Conservation (phyloP, 345 rosid species). For the Eucalyptus pauciflora region DNA sequence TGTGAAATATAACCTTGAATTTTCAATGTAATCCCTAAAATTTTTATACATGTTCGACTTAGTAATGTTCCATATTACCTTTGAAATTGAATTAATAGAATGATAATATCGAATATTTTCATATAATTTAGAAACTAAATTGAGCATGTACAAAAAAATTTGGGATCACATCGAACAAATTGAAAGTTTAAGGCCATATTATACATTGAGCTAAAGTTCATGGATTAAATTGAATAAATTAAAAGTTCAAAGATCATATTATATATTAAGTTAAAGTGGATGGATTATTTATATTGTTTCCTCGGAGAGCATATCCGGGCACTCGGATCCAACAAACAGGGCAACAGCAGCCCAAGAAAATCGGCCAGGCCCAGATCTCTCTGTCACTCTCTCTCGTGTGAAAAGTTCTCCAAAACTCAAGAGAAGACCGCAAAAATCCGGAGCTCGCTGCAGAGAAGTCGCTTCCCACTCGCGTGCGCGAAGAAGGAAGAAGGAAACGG, state of each 20-base stretch:
- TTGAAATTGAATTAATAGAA: no score
- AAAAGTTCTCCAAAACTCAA: background rate
- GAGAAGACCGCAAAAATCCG: background rate
- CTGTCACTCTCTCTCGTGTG: background rate
- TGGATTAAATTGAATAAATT: no score
- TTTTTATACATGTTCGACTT: no score
- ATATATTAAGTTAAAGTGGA: background rate
- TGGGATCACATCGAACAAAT: no score
- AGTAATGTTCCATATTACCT: accelerated
- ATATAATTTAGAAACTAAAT: accelerated
- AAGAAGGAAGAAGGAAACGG: background rate
- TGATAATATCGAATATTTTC: no score
- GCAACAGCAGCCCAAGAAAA: background rate
- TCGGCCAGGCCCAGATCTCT: background rate
- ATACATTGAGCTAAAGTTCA: accelerated
- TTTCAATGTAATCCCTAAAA: accelerated
- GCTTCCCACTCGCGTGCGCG: background rate
- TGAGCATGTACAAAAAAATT: background rate
- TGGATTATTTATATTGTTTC: no score
- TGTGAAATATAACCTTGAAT: no score
- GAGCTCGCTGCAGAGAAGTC: background rate
- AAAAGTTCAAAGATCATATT: no score
- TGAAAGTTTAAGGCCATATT: no score
- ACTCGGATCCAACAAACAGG: background rate
- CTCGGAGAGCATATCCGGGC: background rate